Percentiles rank a stretch among this genome's conserved stretches.
These are phyloP conservation scores for Mucor saturninus DNA, from an alignment of 371 early-diverging fungal species.

Conservation along the genomic window DNA sequence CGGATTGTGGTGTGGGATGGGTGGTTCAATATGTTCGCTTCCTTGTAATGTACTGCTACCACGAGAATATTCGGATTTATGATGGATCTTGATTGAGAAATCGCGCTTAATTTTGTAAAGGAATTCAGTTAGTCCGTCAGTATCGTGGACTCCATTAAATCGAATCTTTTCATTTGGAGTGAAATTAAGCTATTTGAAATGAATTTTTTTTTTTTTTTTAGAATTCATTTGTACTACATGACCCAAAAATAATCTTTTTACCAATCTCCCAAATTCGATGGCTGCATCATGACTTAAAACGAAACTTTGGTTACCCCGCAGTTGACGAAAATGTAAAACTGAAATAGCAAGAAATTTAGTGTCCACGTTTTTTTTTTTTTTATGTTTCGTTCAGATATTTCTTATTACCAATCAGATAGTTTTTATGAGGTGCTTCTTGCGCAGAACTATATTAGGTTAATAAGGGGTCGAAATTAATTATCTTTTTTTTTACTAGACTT, in stretches of 20 bases:
- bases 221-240: not conserved
- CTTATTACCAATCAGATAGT: constrained; percentile 13
- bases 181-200: constrained; percentile 39
- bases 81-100: constrained; percentile 61
- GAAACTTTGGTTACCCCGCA: constrained; percentile 51
- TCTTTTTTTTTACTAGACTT: not conserved
- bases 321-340: constrained; percentile 55
- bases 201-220: not conserved
- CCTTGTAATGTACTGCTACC: constrained; percentile 7
- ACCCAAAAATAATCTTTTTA: constrained; percentile 8
- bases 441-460: not conserved
- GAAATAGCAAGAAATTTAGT: not conserved
- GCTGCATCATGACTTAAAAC: constrained; percentile 43
- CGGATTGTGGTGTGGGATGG: constrained; percentile 19
- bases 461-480: not conserved
- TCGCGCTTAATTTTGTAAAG: constrained; percentile 57
- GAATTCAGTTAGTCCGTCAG: constrained; percentile 57
- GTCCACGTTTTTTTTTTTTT: not conserved
- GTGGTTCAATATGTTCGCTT: constrained; percentile 21
- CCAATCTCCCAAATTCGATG: constrained; percentile 38
- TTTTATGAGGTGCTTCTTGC: not conserved
- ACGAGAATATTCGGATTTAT: constrained; percentile 34
- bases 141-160: constrained; percentile 60
- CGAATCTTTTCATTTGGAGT: constrained; percentile 49
- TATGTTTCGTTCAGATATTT: not conserved